Percentiles rank a stretch among this genome's conserved stretches.
These are phyloP conservation scores for Candida sp. DNA, from an alignment of 1,139 yeast genomes.

Conservation along the genomic window DNA sequence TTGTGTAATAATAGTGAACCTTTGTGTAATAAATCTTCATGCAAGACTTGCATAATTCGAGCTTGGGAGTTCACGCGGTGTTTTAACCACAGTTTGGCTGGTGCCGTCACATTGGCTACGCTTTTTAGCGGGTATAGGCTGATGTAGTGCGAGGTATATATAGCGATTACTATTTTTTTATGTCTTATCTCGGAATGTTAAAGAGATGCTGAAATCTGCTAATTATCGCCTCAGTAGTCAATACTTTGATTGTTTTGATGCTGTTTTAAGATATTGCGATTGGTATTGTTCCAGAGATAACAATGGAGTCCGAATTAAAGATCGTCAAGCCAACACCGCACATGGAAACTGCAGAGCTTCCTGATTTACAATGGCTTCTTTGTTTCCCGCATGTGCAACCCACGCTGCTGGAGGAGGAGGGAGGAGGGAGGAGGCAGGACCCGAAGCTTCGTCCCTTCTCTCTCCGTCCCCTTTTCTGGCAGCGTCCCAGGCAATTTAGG, in stretches of 20 bases:
- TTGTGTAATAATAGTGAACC: no score
- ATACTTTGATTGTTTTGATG: background rate
- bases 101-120: background rate
- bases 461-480: background rate
- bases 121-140: background rate
- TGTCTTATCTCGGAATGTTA: background rate
- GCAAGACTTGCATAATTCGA: no score
- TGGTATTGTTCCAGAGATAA: background rate
- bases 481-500: background rate
- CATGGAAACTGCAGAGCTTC: background rate
- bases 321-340: background rate
- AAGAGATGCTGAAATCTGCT: background rate
- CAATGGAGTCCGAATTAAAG: background rate
- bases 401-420: no score
- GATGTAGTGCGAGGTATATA: background rate
- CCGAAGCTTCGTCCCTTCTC: background rate
- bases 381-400: background rate
- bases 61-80: no score
- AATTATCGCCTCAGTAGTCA: background rate
- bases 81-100: background rate
- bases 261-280: background rate
- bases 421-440: no score
- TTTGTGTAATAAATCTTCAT: no score
- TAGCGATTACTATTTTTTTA: background rate
- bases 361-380: background rate